These are phyloP conservation scores for Steccherinum ochraceum DNA, from an alignment of 768 basidiomycete genomes.

Conservation along the genomic window DNA sequence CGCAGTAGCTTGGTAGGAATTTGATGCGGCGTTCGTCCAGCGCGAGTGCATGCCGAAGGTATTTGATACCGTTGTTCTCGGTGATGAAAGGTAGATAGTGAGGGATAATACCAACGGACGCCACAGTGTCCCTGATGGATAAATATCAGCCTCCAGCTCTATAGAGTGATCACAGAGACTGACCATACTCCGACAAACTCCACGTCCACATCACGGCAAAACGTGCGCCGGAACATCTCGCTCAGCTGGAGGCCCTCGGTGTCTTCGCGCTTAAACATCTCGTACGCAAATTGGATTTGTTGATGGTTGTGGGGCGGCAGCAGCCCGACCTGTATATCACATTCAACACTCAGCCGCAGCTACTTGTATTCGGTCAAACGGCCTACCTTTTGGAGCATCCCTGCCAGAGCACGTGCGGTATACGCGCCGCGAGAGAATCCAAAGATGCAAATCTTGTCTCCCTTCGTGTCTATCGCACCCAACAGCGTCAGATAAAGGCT, in stretches of 20 bases:
- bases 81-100: conserved; percentile 49
- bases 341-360: too few relatives aligned
- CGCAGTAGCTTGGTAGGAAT: conserved; percentile 27
- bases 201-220: conserved; percentile 36
- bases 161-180: conserved; percentile 12
- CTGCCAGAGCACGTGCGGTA: conserved; percentile 41
- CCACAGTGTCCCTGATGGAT: conserved; percentile 59
- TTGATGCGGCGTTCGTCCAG: conserved; percentile 60
- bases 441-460: conserved; percentile 59
- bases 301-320: conserved; percentile 24
- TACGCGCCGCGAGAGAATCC: conserved; percentile 67
- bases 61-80: conserved; percentile 45
- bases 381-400: conserved; percentile 25
- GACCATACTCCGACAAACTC: conserved; percentile 52
- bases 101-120: conserved; percentile 51
- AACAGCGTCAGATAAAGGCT: conserved; percentile 2
- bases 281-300: conserved; percentile 26
- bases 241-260: conserved; percentile 11
- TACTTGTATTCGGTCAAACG: too few relatives aligned
- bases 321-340: conserved; percentile 20
- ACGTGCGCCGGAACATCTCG: conserved; percentile 36
- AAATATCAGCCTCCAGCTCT: neutral
- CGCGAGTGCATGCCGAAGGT: conserved; percentile 58
- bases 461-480: conserved; percentile 31
- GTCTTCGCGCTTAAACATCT: conserved; percentile 17